Percentiles rank a stretch among this genome's conserved stretches.
These are phyloP conservation scores for Saccharomycopsis hybrid DNA, from an alignment of 1,139 yeast genomes.

Conservation along the genomic window DNA sequence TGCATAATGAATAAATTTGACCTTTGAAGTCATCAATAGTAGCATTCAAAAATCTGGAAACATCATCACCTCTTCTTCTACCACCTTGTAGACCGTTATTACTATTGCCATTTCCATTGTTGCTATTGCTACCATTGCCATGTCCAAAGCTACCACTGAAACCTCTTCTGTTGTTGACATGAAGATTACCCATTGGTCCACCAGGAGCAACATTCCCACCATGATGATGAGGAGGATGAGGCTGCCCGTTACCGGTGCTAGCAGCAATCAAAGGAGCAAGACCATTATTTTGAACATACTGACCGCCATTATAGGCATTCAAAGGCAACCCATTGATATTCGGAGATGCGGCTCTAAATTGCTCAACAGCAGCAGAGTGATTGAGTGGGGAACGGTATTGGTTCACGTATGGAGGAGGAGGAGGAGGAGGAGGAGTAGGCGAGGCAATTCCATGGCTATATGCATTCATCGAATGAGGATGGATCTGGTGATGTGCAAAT, in stretches of 20 bases:
- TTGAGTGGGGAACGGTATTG: not conserved
- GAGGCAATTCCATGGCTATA: not conserved
- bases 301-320: not conserved
- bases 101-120: slow-evolving; percentile 21
- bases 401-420: no score
- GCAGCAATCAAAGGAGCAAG: not conserved
- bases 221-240: not conserved
- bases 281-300: not conserved
- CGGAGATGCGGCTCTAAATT: not conserved
- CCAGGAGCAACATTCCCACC: no score
- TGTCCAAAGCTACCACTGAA: not conserved
- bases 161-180: not conserved
- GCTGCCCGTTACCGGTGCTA: not conserved
- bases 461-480: not conserved
- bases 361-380: not conserved
- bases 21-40: slow-evolving; percentile 64
- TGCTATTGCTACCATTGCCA: not conserved
- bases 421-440: not conserved
- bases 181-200: no score
- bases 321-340: no score
- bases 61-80: slow-evolving; percentile 37
- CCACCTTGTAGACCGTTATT: no score
- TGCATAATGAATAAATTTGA: slow-evolving; percentile 71
- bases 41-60: slow-evolving; percentile 44
- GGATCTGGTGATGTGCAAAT: not conserved